These are phyloP conservation scores for Carex scoparia DNA, from an alignment of 176 grass and related monocot species.

Conservation along the genomic window DNA sequence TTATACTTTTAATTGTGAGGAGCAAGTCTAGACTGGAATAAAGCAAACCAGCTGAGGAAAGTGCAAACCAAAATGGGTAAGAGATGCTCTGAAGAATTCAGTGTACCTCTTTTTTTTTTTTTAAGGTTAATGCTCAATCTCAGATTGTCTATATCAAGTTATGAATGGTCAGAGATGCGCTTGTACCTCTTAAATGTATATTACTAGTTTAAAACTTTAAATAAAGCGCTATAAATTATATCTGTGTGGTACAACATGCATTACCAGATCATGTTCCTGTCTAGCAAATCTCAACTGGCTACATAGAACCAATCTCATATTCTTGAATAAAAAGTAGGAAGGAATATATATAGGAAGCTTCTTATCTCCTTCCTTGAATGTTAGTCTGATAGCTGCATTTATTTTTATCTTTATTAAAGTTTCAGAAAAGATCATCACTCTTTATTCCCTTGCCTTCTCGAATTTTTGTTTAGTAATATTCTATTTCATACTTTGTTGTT, in stretches of 20 bases:
- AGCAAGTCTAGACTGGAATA: not conserved
- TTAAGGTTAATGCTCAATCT: not conserved
- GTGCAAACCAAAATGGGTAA: not conserved
- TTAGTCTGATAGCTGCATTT: not conserved
- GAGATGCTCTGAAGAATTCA: not conserved
- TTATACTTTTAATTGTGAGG: not conserved
- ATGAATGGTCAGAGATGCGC: not conserved
- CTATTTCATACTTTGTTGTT: not conserved
- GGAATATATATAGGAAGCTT: not conserved
- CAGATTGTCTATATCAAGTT: not conserved
- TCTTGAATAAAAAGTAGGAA: not conserved
- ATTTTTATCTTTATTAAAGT: not conserved
- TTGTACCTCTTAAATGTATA: not conserved
- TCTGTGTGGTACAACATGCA: not conserved
- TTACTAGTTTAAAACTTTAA: not conserved
- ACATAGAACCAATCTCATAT: not conserved
- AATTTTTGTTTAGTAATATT: not conserved
- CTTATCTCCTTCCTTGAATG: not conserved
- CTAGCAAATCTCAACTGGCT: not conserved
- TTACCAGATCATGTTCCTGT: not conserved
- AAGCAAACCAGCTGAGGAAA: not conserved
- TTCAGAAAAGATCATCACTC: not conserved
- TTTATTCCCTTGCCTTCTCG: not conserved
- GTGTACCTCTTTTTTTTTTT: not conserved
- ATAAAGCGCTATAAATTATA: too few species aligned